Conservation (phyloP, 2,329 filamentous ascomycete genomes). For the Neonectria sp. region DNA sequence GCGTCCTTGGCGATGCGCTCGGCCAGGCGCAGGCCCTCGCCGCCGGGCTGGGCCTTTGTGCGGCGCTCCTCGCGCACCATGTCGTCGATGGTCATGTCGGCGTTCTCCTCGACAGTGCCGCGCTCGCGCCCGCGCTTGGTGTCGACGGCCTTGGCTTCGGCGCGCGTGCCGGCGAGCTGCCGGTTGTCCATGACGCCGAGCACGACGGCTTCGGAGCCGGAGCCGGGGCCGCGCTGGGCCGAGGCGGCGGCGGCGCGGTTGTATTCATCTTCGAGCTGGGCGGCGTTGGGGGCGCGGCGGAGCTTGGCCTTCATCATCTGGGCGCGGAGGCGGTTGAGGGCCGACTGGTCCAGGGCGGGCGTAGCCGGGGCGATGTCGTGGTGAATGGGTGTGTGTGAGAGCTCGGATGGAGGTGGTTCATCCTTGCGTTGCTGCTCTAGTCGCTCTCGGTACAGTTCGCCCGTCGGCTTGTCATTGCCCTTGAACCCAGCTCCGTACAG, state of each 20-base stretch:
- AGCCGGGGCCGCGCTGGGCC: constrained; percentile 64
- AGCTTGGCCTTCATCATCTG: constrained; percentile 97
- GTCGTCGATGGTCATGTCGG: constrained; percentile 96
- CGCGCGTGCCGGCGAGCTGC: constrained; percentile 81
- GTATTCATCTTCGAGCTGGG: constrained; percentile 86
- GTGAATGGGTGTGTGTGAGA: constrained; percentile 69
- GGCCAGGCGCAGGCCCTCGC: constrained; percentile 86
- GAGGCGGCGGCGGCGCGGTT: constrained; percentile 79
- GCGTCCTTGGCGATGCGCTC: constrained; percentile 94
- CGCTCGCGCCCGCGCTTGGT: constrained; percentile 88
- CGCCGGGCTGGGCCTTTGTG: constrained; percentile 82
- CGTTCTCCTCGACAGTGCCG: constrained; percentile 89
- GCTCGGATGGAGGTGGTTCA: constrained; percentile 45
- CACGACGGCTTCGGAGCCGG: constrained; percentile 76
- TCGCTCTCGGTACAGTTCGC: constrained; percentile 87
- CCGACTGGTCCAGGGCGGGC: constrained; percentile 77
- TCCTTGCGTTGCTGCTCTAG: constrained; percentile 69
- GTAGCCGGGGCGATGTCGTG: constrained; percentile 53
- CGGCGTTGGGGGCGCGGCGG: constrained; percentile 80
- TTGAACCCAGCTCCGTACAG: constrained; percentile 90
- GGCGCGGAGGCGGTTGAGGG: constrained; percentile 90
- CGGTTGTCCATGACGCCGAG: constrained; percentile 91
- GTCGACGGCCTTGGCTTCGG: constrained; percentile 83
- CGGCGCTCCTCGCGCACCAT: constrained; percentile 97
- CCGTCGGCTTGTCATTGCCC: constrained; percentile 88